Evolutionary conservation across 2,329 filamentous ascomycete genomes (phyloP), one percentile per base, ranked within the genome.

Genomic region (Claviceps humidiphila): DNA sequence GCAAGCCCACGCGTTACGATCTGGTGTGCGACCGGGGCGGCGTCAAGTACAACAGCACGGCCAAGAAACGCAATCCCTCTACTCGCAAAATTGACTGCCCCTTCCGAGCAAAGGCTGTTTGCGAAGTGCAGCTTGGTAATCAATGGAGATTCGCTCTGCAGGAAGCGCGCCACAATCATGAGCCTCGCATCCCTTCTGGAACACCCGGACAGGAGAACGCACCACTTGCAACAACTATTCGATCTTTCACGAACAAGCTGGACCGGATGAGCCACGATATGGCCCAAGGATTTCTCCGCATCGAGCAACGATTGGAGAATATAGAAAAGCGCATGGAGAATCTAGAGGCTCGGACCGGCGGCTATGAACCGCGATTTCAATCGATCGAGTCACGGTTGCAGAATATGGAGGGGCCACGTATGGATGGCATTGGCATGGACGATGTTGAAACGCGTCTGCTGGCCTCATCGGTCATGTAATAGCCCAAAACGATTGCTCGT

Each of bases 101-200:
- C 11, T 82, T 79, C 68, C 75, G 77, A 50, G 78, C 78, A 52
- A 82, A 82, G 67, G 78, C 78, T 24, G 78, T 82, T 22, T 82
- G 78, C 56, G 78, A 82, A 60, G 78, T 82, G 6, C 77, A 80
- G 62, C 68, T 82, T 11, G 74, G 74, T 43, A 80, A 81, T 55
- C 78, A 81, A 64, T 82, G 78, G 78, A 76, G 78, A n/a, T 82
- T 82, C 56, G 75, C 74, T 7, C 74, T 82, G 11, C 78, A 81
- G 55, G 76, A 80, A 53, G 64, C 71, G n/a, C 71, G 77, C 14
- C 78, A 82, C 61, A 82, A 82, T 63, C 78, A 82, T 61, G 78
- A 81, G 58, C 74, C 78, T 37, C 75, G 78, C 54, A 66, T 78
- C 49, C 71, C 76, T 8, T 73, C 76, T 17, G 75, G 74, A 39